Conservation (phyloP, 352 stramenopile species). For the Globisporangium nodosum region DNA sequence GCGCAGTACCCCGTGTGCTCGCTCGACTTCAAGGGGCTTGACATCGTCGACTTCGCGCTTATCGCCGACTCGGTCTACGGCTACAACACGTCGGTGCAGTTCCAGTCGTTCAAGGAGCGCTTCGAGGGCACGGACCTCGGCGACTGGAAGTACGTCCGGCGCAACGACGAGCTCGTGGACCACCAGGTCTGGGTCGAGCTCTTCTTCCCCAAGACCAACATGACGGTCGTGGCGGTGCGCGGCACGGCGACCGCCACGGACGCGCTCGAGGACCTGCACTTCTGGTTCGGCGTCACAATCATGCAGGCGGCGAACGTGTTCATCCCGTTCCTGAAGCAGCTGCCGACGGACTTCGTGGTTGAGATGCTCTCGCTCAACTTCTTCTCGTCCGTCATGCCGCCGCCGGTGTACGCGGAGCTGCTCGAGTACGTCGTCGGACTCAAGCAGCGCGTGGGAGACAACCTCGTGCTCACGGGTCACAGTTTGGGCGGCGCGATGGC, state of each 20-base stretch:
- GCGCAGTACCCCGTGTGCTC: constrained; percentile 79
- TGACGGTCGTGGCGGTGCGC: constrained; percentile 80
- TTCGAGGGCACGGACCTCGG: constrained; percentile 74
- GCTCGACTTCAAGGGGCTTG: constrained; percentile 48
- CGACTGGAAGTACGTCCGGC: constrained; percentile 71
- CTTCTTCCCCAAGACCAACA: constrained; percentile 78
- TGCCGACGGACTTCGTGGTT: constrained; percentile 73
- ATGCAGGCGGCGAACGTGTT: constrained; percentile 86
- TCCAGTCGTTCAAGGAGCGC: constrained; percentile 66
- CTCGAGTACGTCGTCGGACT: constrained; percentile 53
- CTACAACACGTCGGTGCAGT: constrained; percentile 71
- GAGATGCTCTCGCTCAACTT: constrained; percentile 80
- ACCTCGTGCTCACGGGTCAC: constrained; percentile 79
- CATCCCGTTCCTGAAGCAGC: constrained; percentile 81
- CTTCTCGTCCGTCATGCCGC: constrained; percentile 62
- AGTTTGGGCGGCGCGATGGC: constrained; percentile 82
- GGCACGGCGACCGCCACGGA: constrained; percentile 79
- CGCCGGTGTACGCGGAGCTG: constrained; percentile 71
- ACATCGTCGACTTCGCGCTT: constrained; percentile 83
- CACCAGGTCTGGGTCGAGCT: constrained; percentile 85
- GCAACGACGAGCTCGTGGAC: constrained; percentile 54
- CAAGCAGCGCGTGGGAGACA: constrained; percentile 60
- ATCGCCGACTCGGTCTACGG: constrained; percentile 81
- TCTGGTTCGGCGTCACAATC: constrained; percentile 83
- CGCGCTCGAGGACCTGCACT: constrained; percentile 83